These are phyloP conservation scores for Geotrichum siamense DNA, from an alignment of 1,139 yeast genomes.

Conservation along the genomic window DNA sequence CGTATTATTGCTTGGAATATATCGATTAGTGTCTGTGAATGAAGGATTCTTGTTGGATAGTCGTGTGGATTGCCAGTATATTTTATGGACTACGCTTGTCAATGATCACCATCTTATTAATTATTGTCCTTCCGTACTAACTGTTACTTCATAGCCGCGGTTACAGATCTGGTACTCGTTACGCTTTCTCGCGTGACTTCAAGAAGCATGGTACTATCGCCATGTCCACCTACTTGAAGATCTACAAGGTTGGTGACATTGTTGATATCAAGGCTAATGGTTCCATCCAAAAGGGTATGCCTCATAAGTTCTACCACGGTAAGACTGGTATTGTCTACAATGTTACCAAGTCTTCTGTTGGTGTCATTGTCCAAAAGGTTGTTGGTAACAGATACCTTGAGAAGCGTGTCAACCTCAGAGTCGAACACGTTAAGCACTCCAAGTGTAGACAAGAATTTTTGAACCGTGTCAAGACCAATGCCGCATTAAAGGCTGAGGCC, in stretches of 20 bases:
- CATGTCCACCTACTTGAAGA: conserved; percentile 93
- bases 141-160: conserved; percentile 63
- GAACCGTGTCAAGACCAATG: conserved; percentile 96
- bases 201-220: conserved; percentile 95
- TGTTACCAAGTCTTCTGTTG: conserved; percentile 97
- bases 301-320: conserved; percentile 99
- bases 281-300: conserved; percentile 99
- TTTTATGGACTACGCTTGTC: no score
- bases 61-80: no score
- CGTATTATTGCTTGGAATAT: background rate
- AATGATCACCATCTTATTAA: no score
- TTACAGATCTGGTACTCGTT: conserved; percentile 99
- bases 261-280: conserved; percentile 99
- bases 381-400: conserved; percentile 98
- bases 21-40: background rate
- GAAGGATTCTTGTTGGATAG: no score
- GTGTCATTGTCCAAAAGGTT: conserved; percentile 96
- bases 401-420: conserved; percentile 97
- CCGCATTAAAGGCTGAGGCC: conserved; percentile 89
- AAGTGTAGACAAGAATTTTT: conserved; percentile 99
- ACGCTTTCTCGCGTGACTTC: conserved; percentile 99
- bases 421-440: conserved; percentile 99
- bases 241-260: conserved; percentile 98
- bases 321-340: conserved; percentile 98
- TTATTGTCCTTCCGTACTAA: no score